Base-by-base conservation (phyloP, 2,329 filamentous ascomycete species). In the Metarhizium anisopliae region DNA sequence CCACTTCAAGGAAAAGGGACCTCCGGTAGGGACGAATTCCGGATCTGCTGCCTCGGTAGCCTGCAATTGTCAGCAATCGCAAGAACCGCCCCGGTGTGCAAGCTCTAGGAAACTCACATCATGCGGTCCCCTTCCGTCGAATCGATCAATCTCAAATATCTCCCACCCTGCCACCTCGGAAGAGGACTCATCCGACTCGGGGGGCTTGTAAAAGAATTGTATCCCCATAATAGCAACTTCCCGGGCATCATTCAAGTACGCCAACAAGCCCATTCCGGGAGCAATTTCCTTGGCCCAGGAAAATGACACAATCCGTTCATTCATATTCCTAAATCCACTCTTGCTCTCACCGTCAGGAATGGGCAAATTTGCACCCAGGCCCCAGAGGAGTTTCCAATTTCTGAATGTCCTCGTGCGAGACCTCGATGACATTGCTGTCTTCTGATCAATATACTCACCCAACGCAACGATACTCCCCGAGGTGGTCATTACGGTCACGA, bases 301-400 rank as follows among this genome's bases (percentile, higher is more conserved):
- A 55, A 84, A 80, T 0, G 78, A 72, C 6, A 72, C 70, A 47
- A 83, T 72, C 52, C 72, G 71, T 60, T 79, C 77, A 53, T 72
- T 69, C 68, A 66, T 73, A 61, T 59, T 73, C 56, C 59, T 62
- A 16, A 67, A 66, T 1, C 70, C 60, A 32, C 61, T 55, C 40
- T 66, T 55, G 55, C 67, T 59, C 62, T 55, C 69, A 36, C 69
- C 66, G 32, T 74, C 72, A 0, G 79, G 80, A 7, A 83, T 64
- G 6, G 78, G 72, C 32, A 82, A 57, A 2, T 73, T 73, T 45
- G 76, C 78, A 6, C 81, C 81, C 2, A 83, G 66, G 0, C 78
- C 78, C 80, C 81, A 84, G 1, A 82, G 70, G 1, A 79, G 72
- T 55, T 74, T 70, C 80, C 81, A 84, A 16, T 71, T 72, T 32